phyloP scores from a whole-genome alignment of 495 filamentous ascomycete genomes.

The Neurospora sublineolata region DNA sequence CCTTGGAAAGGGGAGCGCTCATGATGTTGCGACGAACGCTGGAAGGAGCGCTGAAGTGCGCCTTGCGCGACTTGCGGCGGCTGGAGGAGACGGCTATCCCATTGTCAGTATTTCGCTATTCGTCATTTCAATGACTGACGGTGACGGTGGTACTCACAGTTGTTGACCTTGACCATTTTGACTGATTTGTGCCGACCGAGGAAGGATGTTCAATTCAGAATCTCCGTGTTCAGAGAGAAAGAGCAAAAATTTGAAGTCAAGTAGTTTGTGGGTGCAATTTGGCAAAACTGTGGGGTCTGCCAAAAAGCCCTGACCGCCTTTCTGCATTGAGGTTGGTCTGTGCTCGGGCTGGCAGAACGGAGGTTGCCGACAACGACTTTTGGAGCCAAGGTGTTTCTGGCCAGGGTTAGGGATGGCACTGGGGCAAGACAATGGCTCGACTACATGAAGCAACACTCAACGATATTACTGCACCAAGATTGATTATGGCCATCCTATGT shows the following conservation, averaged over 20 bases:
- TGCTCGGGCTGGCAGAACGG: neutral
- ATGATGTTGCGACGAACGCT: slow-evolving; percentile 86
- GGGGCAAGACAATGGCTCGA: neutral
- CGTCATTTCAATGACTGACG: neutral
- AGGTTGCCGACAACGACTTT: neutral
- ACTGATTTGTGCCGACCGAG: slow-evolving; percentile 20
- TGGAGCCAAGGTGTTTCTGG: neutral
- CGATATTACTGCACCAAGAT: neutral
- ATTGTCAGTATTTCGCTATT: slow-evolving; percentile 1
- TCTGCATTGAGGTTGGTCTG: neutral
- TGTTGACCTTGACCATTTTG: slow-evolving; percentile 27
- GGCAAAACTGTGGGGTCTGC: neutral
- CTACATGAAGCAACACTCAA: neutral
- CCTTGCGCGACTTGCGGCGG: slow-evolving; percentile 94
- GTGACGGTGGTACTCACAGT: slow-evolving; percentile 11
- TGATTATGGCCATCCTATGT: neutral
- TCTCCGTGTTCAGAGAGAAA: neutral
- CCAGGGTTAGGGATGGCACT: neutral
- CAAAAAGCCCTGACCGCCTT: neutral
- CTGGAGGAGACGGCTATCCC: slow-evolving; percentile 43
- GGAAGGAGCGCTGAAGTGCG: slow-evolving; percentile 88
- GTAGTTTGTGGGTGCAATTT: neutral
- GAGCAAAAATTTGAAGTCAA: neutral
- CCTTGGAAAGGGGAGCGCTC: slow-evolving; percentile 87
- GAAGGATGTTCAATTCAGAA: slow-evolving; percentile 5